phyloP scores from a whole-genome alignment of 2,329 filamentous ascomycete genomes.

The Pseudocercospora macadamiae region DNA sequence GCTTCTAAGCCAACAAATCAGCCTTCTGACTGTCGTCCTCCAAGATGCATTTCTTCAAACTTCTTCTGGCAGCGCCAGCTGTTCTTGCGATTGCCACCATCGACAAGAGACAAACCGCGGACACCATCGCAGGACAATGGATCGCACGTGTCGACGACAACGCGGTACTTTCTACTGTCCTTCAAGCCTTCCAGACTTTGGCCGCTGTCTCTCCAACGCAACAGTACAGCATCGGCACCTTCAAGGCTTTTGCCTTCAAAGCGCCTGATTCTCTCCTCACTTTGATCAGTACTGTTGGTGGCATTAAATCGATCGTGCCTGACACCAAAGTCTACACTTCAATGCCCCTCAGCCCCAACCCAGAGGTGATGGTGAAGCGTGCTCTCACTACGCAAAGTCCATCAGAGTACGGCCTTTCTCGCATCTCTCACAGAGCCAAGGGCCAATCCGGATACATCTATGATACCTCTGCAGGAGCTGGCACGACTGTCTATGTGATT shows the following conservation, averaged over 20 bases:
- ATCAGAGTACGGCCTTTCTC: constrained; percentile 28
- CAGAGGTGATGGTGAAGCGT: constrained; percentile 7
- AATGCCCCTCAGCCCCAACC: constrained; percentile 22
- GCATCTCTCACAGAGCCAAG: constrained; percentile 26
- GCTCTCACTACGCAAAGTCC: constrained; percentile 23
- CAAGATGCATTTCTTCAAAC: constrained; percentile 24
- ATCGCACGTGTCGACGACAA: constrained; percentile 26
- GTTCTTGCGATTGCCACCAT: constrained; percentile 24
- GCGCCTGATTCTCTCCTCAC: constrained; percentile 39
- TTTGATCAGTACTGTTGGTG: constrained; percentile 28
- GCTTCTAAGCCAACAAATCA: constrained; percentile 5
- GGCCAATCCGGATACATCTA: constrained; percentile 32
- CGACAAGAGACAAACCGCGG: constrained; percentile 22
- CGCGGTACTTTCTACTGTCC: constrained; percentile 14
- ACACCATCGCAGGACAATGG: constrained; percentile 27
- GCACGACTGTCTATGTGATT: constrained; percentile 24
- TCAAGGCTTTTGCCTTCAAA: constrained; percentile 44
- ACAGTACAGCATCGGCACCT: constrained; percentile 39
- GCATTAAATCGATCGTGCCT: constrained; percentile 46
- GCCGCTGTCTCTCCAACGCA: constrained; percentile 30
- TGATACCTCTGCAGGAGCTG: constrained; percentile 22
- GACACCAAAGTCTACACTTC: constrained; percentile 42
- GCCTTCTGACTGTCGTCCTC: background rate
- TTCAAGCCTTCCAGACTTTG: constrained; percentile 16
- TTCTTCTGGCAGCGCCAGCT: constrained; percentile 27